phyloP scores from a whole-genome alignment of 345 rosid species.

The Combretum micranthum region DNA sequence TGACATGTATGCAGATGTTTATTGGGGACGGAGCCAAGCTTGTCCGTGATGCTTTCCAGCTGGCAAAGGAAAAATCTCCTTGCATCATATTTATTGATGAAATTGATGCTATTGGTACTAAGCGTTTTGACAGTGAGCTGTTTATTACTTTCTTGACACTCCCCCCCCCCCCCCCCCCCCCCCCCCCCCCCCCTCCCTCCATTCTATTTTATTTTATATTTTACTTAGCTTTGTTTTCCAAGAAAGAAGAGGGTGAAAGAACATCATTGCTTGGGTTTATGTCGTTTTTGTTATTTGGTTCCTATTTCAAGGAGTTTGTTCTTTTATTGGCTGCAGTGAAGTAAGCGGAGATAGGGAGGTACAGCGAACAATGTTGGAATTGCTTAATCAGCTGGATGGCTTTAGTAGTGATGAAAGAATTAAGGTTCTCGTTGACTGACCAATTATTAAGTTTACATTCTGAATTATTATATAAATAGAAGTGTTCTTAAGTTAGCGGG shows the following conservation, averaged over 20 bases:
- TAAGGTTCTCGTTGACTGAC: slow-evolving; percentile 38
- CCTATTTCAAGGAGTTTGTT: not conserved
- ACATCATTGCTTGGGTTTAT: not conserved
- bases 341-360: slow-evolving; percentile 99
- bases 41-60: slow-evolving; percentile 99
- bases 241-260: too few species aligned
- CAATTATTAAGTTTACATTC: too few species aligned
- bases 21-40: slow-evolving; percentile 99
- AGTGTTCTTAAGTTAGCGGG: too few species aligned
- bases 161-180: too few species aligned
- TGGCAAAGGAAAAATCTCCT: slow-evolving; percentile 98
- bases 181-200: too few species aligned
- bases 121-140: slow-evolving; percentile 82
- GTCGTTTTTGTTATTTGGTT: not conserved
- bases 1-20: slow-evolving; percentile 64
- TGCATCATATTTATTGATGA: slow-evolving; percentile 99
- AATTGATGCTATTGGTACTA: slow-evolving; percentile 97
- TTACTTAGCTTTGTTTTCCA: too few species aligned
- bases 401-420: slow-evolving; percentile 98
- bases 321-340: slow-evolving; percentile 57
- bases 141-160: not conserved
- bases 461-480: too few species aligned
- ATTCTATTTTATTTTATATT: too few species aligned
- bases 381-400: slow-evolving; percentile 98
- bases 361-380: slow-evolving; percentile 96